Conservation (phyloP, 176 grass and related monocot genomes). For the Zea luxurians region DNA sequence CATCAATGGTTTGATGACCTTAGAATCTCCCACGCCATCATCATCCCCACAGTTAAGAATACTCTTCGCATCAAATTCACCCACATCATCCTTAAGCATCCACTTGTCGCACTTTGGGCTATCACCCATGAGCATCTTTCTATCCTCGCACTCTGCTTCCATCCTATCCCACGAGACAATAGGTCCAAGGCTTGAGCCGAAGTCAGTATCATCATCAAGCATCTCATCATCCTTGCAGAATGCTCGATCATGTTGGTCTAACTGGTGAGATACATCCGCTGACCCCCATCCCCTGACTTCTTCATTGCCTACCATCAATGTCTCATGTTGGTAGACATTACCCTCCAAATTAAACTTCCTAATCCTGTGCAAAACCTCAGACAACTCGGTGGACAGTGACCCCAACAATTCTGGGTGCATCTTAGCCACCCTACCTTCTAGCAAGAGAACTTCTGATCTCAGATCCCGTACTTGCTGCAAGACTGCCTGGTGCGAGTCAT, state of each 20-base stretch:
- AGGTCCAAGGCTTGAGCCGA: slow-evolving; percentile 76
- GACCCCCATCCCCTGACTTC: slow-evolving; percentile 59
- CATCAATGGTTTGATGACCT: slow-evolving; percentile 82
- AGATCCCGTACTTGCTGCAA: slow-evolving; percentile 76
- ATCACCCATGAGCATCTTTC: slow-evolving; percentile 74
- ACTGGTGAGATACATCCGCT: slow-evolving; percentile 51
- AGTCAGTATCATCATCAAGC: slow-evolving; percentile 87
- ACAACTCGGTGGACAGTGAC: slow-evolving; percentile 61
- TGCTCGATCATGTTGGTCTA: slow-evolving; percentile 55
- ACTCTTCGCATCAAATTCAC: slow-evolving; percentile 86
- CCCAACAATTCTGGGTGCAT: slow-evolving; percentile 61
- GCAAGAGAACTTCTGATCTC: slow-evolving; percentile 51
- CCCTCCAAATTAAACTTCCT: slow-evolving; percentile 67
- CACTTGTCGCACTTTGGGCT: slow-evolving; percentile 87
- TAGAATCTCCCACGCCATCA: slow-evolving; percentile 72
- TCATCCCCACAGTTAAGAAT: slow-evolving; percentile 89
- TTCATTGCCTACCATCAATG: slow-evolving; percentile 61
- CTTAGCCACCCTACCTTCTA: slow-evolving; percentile 81
- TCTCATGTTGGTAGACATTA: slow-evolving; percentile 59
- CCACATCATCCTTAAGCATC: slow-evolving; percentile 85
- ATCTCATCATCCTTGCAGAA: slow-evolving; percentile 92
- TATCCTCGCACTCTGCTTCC: slow-evolving; percentile 70
- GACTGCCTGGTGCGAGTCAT: slow-evolving; percentile 60
- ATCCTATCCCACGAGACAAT: slow-evolving; percentile 93
- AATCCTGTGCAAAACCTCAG: slow-evolving; percentile 72